A percentile compares a stretch with the other conserved stretches of the same genome.
These are phyloP conservation scores for Penicillium cinerascens DNA, from an alignment of 495 filamentous ascomycete species.

Conservation along the genomic window DNA sequence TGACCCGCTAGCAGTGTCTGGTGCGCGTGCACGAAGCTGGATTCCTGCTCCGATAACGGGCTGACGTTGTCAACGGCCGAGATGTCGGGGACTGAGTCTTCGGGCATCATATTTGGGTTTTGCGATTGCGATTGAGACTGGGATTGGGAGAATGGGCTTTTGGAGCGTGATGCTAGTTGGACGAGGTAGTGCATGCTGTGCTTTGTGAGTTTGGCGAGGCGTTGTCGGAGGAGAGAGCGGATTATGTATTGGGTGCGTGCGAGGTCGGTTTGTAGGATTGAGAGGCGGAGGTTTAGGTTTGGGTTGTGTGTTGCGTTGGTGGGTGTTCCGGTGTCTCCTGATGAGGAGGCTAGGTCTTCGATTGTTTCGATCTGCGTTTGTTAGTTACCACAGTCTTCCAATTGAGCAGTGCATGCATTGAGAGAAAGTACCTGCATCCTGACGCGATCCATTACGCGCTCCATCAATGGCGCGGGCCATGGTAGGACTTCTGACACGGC, in stretches of 20 bases:
- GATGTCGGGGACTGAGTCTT: constrained; percentile 36
- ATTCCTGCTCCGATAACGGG: constrained; percentile 67
- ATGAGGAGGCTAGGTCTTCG: constrained; percentile 63
- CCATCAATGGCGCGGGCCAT: constrained; percentile 63
- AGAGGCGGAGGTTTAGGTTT: constrained; percentile 84
- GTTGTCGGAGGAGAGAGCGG: constrained; percentile 76
- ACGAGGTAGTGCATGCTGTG: constrained; percentile 44
- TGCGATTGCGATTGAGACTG: constrained; percentile 52
- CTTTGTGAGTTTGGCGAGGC: constrained; percentile 68
- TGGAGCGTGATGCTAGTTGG: constrained; percentile 45
- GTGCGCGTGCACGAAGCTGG: constrained; percentile 75
- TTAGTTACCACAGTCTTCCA: neutral
- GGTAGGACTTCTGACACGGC: constrained; percentile 79
- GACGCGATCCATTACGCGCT: constrained; percentile 74
- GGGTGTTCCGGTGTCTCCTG: constrained; percentile 37
- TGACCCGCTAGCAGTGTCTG: constrained; percentile 77
- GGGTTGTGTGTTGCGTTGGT: constrained; percentile 60
- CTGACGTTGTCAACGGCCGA: constrained; percentile 38
- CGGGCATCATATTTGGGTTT: constrained; percentile 21
- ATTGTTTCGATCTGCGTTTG: constrained; percentile 60
- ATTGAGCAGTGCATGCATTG: no score
- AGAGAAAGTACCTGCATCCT: constrained; percentile 51
- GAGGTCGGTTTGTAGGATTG: constrained; percentile 94
- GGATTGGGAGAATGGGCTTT: constrained; percentile 53
- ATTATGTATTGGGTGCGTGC: constrained; percentile 89